Evolutionary conservation across 208 protist genomes (phyloP), one percentile per base, ranked within the genome.

Genomic region (Leishmania gerbilli): DNA sequence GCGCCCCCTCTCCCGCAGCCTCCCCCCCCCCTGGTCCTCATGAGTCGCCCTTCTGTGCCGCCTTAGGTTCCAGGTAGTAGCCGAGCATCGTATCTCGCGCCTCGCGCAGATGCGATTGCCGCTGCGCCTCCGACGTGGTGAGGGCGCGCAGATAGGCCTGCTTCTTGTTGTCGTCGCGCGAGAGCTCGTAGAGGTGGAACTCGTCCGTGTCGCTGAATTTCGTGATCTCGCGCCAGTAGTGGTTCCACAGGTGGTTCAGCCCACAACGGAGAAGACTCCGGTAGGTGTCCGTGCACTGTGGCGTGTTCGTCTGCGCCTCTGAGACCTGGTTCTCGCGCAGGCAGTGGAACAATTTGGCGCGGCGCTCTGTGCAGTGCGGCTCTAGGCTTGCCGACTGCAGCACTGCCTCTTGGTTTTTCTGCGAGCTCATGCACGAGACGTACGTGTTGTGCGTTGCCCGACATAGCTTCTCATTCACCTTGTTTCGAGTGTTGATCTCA

Each of bases 191-290:
- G 27, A 95, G 81, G 62, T 95, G 88, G 71, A 88, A 94, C 71
- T 95, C 90, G 37, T 97, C 94, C 9, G 86, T 84, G 77, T 95
- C 92, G 56, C 91, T 88, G 80, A 97, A 92, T 55, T 90, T 83
- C 1, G 89, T 93, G 19, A 97, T 75, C 37, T 89, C 85, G 74
- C 92, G 87, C 92, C 94, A 97, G 81, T 97, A 97, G 27, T 89
- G 84, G 77, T 97, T 92, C 90, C 91, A 97, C 79, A 94, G 51
- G 71, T 96, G 91, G 74, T 97, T 95, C 58, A 97, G 80, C 71
- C 94, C 94, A 80, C 94, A 97, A n/a, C 92, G 89, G 51, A 97
- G 74, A 79, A 95, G 64, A 13, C 67, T 37, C n/a, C 83, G 84
- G 83, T 96, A 97, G 60, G 76, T 75, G 15, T 76, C 75, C 62